Conservation (phyloP, 1,284 basidiomycete species). For the Uromyces viciae-fabae region DNA sequence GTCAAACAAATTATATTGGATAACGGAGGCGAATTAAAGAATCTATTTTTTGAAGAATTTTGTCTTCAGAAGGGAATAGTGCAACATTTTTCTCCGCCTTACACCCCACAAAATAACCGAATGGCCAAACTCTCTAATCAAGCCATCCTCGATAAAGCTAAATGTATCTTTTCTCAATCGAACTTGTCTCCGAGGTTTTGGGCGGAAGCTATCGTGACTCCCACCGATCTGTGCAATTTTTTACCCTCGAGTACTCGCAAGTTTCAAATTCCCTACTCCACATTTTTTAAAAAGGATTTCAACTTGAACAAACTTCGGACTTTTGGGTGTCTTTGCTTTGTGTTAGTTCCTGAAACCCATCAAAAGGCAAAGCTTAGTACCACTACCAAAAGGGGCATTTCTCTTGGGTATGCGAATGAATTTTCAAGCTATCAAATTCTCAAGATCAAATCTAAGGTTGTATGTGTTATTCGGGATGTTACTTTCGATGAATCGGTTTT, state of each 20-base stretch:
- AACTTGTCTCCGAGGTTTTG: neutral
- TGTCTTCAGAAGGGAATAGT: neutral
- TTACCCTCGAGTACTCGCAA: neutral
- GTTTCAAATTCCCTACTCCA: too few species aligned
- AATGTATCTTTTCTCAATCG: neutral
- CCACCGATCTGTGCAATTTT: neutral
- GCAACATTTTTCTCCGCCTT: neutral
- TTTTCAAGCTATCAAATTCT: neutral
- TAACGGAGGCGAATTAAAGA: too few species aligned
- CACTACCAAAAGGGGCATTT: neutral
- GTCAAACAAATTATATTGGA: too few species aligned
- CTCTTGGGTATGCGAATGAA: neutral
- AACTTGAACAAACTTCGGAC: neutral
- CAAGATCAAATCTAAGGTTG: neutral
- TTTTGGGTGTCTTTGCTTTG: neutral
- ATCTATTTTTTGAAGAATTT: neutral
- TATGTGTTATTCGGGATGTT: neutral
- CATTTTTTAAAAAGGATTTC: too few species aligned
- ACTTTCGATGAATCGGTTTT: neutral
- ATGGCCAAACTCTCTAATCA: too few species aligned
- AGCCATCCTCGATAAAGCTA: neutral
- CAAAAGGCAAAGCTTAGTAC: neutral
- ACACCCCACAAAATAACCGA: neutral
- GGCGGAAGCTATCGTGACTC: neutral
- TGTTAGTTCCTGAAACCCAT: neutral